phyloP scores from a whole-genome alignment of 768 basidiomycete genomes.

The Coprinopsis marcescibilis region DNA sequence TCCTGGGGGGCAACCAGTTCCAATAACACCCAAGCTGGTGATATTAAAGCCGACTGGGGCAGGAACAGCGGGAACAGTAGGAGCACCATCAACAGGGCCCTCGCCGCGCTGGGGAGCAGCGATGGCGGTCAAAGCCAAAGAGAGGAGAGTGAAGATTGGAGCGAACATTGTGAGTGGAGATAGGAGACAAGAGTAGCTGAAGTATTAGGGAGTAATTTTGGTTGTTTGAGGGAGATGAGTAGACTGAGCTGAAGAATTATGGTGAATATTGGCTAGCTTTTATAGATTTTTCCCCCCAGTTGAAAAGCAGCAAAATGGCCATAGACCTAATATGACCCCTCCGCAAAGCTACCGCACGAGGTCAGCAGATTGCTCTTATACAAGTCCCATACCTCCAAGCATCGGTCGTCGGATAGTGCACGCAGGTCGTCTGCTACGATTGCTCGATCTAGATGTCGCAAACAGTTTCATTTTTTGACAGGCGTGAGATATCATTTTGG shows the following conservation, averaged over 20 bases:
- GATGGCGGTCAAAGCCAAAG: constrained; percentile 1
- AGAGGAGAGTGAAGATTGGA: neutral
- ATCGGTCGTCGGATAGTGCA: neutral
- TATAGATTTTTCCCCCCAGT: neutral
- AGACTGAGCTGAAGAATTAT: neutral
- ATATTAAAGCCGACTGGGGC: constrained; percentile 11
- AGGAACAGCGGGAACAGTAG: constrained; percentile 1
- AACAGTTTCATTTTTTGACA: too few species aligned
- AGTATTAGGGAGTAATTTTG: neutral
- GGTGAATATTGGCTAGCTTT: neutral
- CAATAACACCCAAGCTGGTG: constrained; percentile 18
- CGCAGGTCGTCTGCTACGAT: neutral
- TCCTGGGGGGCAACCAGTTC: constrained; percentile 18
- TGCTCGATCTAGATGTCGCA: neutral
- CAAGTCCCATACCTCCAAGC: too few species aligned
- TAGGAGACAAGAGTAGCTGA: neutral
- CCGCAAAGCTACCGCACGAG: neutral
- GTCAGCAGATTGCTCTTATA: neutral
- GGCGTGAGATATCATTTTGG: neutral
- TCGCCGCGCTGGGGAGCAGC: neutral
- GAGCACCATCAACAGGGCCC: neutral
- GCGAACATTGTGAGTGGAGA: neutral
- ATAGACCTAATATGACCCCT: neutral
- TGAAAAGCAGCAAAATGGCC: neutral
- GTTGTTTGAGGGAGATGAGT: neutral